These are phyloP conservation scores for Psilocybe azurescens DNA, from an alignment of 768 basidiomycete species.

Conservation along the genomic window DNA sequence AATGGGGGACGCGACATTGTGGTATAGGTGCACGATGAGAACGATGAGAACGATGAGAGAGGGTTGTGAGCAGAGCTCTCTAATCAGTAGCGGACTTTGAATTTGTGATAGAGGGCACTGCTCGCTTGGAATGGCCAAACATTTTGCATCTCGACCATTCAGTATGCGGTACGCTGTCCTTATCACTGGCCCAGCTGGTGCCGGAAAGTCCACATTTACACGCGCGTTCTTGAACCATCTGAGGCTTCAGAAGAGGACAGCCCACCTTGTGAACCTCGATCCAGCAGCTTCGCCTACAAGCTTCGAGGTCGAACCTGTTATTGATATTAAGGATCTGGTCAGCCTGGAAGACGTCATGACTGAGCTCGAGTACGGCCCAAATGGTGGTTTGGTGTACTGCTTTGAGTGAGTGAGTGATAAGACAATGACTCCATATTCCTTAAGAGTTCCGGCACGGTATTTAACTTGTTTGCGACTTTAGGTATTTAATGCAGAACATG, in stretches of 20 bases:
- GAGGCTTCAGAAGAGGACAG: constrained; percentile 77
- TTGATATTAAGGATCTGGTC: constrained; percentile 94
- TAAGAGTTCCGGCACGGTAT: not conserved
- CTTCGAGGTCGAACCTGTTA: constrained; percentile 90
- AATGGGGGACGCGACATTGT: constrained; percentile 80
- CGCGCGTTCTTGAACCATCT: constrained; percentile 89
- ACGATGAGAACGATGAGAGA: constrained; percentile 14
- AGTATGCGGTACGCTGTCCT: constrained; percentile 88
- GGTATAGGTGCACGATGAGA: not conserved
- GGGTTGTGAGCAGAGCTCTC: constrained; percentile 9
- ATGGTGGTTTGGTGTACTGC: constrained; percentile 96
- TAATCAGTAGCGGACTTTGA: constrained; percentile 36
- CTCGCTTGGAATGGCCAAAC: too few species aligned
- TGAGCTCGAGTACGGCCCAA: constrained; percentile 94
- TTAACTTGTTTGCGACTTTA: constrained; percentile 34
- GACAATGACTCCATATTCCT: constrained; percentile 1
- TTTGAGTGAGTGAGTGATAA: constrained; percentile 92
- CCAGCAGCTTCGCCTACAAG: constrained; percentile 87
- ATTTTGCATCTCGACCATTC: constrained; percentile 10
- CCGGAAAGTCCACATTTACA: constrained; percentile 97
- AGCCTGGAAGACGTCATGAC: constrained; percentile 95
- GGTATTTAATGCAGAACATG: constrained; percentile 95
- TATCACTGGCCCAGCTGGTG: constrained; percentile 95
- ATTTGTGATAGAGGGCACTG: constrained; percentile 6
- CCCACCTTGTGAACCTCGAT: constrained; percentile 96